Conservation (phyloP, 177 flowering plant genomes). For the Telopea speciosissima region DNA sequence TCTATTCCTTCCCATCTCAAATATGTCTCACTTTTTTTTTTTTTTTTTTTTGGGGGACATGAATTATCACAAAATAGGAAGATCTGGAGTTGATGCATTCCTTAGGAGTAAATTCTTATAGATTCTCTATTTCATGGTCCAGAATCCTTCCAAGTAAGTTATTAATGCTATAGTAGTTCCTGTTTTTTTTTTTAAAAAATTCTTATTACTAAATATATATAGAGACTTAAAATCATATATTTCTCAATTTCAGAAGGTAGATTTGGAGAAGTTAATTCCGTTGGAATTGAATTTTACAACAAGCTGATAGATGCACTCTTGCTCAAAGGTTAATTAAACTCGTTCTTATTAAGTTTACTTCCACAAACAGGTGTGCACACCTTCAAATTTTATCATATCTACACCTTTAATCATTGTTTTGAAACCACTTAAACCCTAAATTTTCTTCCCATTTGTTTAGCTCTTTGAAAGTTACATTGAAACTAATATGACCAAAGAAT, state of each 20-base stretch:
- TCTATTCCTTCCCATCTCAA: neutral
- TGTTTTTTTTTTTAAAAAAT: no score
- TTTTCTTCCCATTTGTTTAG: no score
- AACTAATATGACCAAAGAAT: no score
- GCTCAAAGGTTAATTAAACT: constrained; percentile 30
- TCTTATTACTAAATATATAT: no score
- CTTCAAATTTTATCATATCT: no score
- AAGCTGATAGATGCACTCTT: constrained; percentile 38
- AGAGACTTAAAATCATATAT: no score
- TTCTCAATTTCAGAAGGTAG: constrained; percentile 36
- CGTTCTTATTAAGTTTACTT: neutral
- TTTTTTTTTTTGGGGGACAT: no score
- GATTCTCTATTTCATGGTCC: constrained; percentile 56
- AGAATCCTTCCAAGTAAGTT: constrained; percentile 41
- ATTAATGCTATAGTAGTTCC: no score
- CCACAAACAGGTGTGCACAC: no score
- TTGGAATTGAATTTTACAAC: constrained; percentile 41
- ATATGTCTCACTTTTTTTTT: neutral
- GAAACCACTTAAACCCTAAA: no score
- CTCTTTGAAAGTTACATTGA: no score
- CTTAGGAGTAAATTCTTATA: constrained; percentile 38
- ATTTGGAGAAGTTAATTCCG: constrained; percentile 41
- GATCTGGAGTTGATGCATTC: constrained; percentile 39
- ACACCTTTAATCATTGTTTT: no score
- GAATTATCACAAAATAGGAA: constrained; percentile 24